Evolutionary conservation across 2,329 filamentous ascomycete species (phyloP), one percentile per base, ranked within the genome.

Genomic region (Cephalotrichum gorgonifer): DNA sequence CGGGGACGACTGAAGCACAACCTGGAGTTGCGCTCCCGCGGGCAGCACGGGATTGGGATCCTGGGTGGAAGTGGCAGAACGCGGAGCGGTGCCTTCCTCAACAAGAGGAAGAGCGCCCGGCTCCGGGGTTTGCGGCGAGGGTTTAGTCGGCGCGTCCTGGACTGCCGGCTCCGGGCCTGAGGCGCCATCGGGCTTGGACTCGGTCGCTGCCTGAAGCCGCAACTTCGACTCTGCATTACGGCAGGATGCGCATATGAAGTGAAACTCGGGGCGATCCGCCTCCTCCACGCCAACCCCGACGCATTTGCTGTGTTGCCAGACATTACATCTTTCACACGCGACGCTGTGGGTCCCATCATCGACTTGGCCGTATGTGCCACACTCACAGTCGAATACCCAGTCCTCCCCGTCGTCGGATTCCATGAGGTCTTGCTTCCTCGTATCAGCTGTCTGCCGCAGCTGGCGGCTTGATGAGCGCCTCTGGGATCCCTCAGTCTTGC

Each of bases 301-400:
- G 61, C 93, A 98, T 58, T 86, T 88, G 72, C 89, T 95, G 62
- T 98, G 93, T 63, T 97, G 91, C 93, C 93, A 98, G 44, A 95
- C 84, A 61, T 85, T 94, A 71, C 93, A 98, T 56, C 76, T 83
- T 61, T 98, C 93, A 66, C 93, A 98, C 26, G 90, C 86, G 54
- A 98, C 83, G 62, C 89, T 95, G 62, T 95, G 90, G 7, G 88
- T 85, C 31, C 93, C 93, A 62, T 97, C 93, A 58, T 98, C 93
- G 51, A 96, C 87, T 57, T 94, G 85, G 22, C 93, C 93, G 63
- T 95, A 83, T 22, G 89, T 76, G 25, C 91, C 91, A 63, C 93
- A 98, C 25, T 87, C 77, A 62, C 93, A 98, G 62, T 98, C 93
- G 57, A 98, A 98, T 35, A 88, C 78, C 93, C 93, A 97, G 47